Percentiles rank a stretch among this genome's conserved stretches.
Conservation (phyloP, 208 protist genomes). For the Crithidia acanthocephali region DNA sequence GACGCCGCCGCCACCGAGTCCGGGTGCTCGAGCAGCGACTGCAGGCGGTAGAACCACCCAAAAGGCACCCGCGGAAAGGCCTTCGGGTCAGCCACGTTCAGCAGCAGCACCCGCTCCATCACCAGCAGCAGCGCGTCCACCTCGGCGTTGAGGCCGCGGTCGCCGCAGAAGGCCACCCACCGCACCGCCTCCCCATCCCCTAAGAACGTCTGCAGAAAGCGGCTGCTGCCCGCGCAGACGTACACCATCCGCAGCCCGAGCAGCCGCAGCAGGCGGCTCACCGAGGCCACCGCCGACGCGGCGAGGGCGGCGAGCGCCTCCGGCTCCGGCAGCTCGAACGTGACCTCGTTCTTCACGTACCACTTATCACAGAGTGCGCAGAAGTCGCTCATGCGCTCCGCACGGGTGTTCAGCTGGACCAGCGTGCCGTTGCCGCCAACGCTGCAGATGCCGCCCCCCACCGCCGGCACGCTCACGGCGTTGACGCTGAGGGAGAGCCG, state of each 20-base stretch:
- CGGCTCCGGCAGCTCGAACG: conserved; percentile 56
- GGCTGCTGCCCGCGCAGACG: conserved; percentile 54
- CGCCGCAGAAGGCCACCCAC: conserved; percentile 73
- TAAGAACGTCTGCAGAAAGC: conserved; percentile 50
- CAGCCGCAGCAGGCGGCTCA: conserved; percentile 78
- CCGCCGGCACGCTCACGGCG: conserved; percentile 11
- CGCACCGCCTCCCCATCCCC: conserved; percentile 34
- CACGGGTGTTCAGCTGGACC: conserved; percentile 28
- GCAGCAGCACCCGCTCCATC: conserved; percentile 58
- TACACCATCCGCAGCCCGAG: conserved; percentile 70
- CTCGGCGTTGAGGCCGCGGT: conserved; percentile 75
- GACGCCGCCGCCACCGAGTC: conserved; percentile 52
- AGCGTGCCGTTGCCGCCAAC: conserved; percentile 3
- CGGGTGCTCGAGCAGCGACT: conserved; percentile 52
- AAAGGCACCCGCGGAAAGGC: conserved; percentile 70
- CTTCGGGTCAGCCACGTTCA: conserved; percentile 48
- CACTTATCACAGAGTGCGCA: conserved; percentile 77
- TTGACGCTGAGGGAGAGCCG: conserved; percentile 18
- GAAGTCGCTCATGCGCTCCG: conserved; percentile 81
- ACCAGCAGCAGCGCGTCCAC: conserved; percentile 67
- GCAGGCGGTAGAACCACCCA: conserved; percentile 85
- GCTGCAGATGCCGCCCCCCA: conserved; percentile 16
- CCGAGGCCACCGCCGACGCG: conserved; percentile 52
- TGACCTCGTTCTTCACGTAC: conserved; percentile 61
- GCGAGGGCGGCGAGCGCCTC: conserved; percentile 52